Percentiles rank a stretch among this genome's conserved stretches.
Evolutionary conservation across 2,329 filamentous ascomycete genomes (phyloP).

Genomic region (Beauveria sp.): DNA sequence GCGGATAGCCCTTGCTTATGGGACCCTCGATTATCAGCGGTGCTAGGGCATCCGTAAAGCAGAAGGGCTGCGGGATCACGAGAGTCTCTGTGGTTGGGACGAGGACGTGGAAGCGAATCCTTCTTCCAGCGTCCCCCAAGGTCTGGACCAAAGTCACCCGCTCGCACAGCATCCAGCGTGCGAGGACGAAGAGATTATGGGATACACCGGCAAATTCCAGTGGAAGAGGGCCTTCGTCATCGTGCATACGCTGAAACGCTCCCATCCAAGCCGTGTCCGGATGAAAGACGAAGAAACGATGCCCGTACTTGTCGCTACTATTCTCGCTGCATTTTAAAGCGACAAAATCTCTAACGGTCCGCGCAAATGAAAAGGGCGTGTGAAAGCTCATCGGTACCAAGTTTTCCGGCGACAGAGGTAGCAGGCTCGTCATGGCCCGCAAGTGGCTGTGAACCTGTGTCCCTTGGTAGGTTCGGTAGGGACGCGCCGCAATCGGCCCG

Average conservation of each 20-base stretch:
- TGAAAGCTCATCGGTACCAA: not conserved
- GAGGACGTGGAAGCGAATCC: constrained; percentile 8
- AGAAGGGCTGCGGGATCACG: constrained; percentile 8
- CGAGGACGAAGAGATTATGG: constrained; percentile 9
- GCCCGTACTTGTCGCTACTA: not conserved
- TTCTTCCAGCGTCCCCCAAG: constrained; percentile 2
- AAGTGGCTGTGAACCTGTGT: not conserved
- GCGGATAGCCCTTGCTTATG: not conserved
- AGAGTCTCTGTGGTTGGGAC: constrained; percentile 5
- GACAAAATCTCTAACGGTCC: constrained; percentile 9
- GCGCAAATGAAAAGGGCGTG: not conserved
- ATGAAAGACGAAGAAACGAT: constrained; percentile 12
- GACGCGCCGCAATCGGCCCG: not conserved
- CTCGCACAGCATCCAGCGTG: constrained; percentile 12
- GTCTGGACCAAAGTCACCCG: constrained; percentile 8
- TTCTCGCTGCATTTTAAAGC: constrained; percentile 4
- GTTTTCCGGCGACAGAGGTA: not conserved
- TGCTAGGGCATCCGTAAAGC: not conserved
- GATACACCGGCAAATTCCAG: constrained; percentile 1
- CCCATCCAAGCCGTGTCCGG: constrained; percentile 10
- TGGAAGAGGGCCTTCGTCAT: not conserved
- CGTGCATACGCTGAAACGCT: constrained; percentile 3
- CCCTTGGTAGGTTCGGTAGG: constrained; percentile 8
- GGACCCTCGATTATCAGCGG: constrained; percentile 8
- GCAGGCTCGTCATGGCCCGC: not conserved